phyloP scores from a whole-genome alignment of 2,329 filamentous ascomycete genomes.

The Sarocladium brachiariae region DNA sequence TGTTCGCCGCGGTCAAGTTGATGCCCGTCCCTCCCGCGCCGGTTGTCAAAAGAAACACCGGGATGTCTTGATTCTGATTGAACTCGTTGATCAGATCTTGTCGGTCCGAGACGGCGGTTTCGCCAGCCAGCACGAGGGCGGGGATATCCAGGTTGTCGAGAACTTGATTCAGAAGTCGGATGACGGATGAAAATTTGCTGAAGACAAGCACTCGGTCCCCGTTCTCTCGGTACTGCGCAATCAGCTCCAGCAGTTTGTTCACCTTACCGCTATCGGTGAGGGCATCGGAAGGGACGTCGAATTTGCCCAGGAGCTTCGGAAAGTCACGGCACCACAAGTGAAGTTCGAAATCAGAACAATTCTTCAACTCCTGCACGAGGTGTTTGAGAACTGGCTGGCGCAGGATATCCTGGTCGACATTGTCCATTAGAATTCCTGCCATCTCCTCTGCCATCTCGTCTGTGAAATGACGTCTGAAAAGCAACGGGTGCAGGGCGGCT shows the following conservation, averaged over 20 bases:
- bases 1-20: constrained; percentile 92
- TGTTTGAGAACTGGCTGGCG: constrained; percentile 45
- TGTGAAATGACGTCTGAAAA: constrained; percentile 76
- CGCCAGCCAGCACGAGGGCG: constrained; percentile 82
- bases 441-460: constrained; percentile 72
- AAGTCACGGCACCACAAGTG: constrained; percentile 60
- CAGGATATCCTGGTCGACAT: constrained; percentile 50
- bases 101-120: constrained; percentile 72
- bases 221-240: constrained; percentile 65
- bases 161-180: constrained; percentile 83
- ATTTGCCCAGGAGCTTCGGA: constrained; percentile 39
- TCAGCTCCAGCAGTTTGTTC: constrained; percentile 67
- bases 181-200: constrained; percentile 84
- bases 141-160: constrained; percentile 65
- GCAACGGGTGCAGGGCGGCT: constrained; percentile 82
- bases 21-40: constrained; percentile 95
- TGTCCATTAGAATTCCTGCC: constrained; percentile 66
- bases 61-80: constrained; percentile 66
- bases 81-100: constrained; percentile 87
- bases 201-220: constrained; percentile 88
- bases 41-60: constrained; percentile 88
- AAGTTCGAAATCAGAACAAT: constrained; percentile 58
- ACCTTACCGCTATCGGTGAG: constrained; percentile 74
- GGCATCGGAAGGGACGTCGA: constrained; percentile 45
- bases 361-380: constrained; percentile 48